phyloP scores from a whole-genome alignment of 257 asterid species.

The Gentiana straminea region DNA sequence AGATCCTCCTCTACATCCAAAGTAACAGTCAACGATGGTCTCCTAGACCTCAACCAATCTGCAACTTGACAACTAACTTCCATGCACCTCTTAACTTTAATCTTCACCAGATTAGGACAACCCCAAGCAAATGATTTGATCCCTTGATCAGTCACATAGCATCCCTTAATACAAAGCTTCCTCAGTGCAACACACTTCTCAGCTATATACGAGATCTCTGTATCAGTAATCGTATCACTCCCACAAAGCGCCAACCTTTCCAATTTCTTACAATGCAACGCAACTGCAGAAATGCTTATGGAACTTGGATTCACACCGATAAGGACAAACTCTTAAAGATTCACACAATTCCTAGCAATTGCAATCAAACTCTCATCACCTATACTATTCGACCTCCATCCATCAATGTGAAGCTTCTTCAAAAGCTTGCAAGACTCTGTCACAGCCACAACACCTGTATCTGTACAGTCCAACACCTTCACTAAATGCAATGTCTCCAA shows the following conservation, averaged over 20 bases:
- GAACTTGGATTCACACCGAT: constrained; percentile 55
- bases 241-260: too few species aligned
- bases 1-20: constrained; percentile 35
- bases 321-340: constrained; percentile 56
- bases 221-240: too few species aligned
- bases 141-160: constrained; percentile 50
- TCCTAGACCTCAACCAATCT: too few species aligned
- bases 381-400: constrained; percentile 48
- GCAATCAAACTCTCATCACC: constrained; percentile 55
- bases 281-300: constrained; percentile 34
- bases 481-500: constrained; percentile 57
- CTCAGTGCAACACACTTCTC: constrained; percentile 21
- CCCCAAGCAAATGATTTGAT: too few species aligned
- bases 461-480: constrained; percentile 51
- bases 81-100: too few species aligned
- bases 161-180: constrained; percentile 65
- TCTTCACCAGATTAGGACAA: too few species aligned
- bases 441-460: constrained; percentile 43
- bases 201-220: too few species aligned
- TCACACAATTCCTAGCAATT: constrained; percentile 40
- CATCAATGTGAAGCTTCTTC: too few species aligned
- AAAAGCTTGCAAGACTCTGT: constrained; percentile 32
- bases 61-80: too few species aligned
- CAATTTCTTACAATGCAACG: constrained; percentile 30
- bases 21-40: constrained; percentile 16